These are phyloP conservation scores for Cyberlindnera maclurae DNA, from an alignment of 805 yeast genomes.

Conservation along the genomic window DNA sequence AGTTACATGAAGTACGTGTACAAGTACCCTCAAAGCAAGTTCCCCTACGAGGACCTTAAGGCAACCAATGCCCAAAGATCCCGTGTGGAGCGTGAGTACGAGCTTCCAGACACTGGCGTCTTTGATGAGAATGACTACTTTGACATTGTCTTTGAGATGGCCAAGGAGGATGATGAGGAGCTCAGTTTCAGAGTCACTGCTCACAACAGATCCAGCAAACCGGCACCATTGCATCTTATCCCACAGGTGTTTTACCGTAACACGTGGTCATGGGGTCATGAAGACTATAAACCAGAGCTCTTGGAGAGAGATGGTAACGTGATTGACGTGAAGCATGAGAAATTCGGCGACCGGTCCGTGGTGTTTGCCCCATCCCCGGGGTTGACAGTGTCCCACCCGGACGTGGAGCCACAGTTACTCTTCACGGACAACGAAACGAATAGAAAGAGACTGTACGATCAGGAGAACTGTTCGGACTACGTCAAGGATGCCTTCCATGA, in stretches of 20 bases:
- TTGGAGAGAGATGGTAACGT: slow-evolving; percentile 33
- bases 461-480: slow-evolving; percentile 42
- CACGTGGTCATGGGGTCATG: slow-evolving; percentile 89
- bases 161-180: slow-evolving; percentile 77
- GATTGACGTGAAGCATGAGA: slow-evolving; percentile 56
- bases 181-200: slow-evolving; percentile 80
- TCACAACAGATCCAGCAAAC: slow-evolving; percentile 69
- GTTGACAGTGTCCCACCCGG: slow-evolving; percentile 43
- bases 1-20: slow-evolving; percentile 86
- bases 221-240: slow-evolving; percentile 83
- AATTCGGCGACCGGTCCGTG: slow-evolving; percentile 57
- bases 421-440: slow-evolving; percentile 92
- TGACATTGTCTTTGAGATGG: slow-evolving; percentile 86
- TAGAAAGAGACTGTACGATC: slow-evolving; percentile 55
- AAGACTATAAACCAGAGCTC: slow-evolving; percentile 41
- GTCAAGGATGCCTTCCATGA: slow-evolving; percentile 93
- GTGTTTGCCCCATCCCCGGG: slow-evolving; percentile 82
- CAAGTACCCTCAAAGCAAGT: slow-evolving; percentile 84
- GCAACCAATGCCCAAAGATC: slow-evolving; percentile 59
- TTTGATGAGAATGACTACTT: slow-evolving; percentile 62
- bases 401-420: slow-evolving; percentile 67
- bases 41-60: slow-evolving; percentile 73
- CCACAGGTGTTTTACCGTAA: slow-evolving; percentile 84
- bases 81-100: slow-evolving; percentile 69
- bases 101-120: slow-evolving; percentile 72